Percentiles rank a stretch among this genome's conserved stretches.
phyloP scores from a whole-genome alignment of 1,284 basidiomycete species.

The Austroboletus niveus region DNA sequence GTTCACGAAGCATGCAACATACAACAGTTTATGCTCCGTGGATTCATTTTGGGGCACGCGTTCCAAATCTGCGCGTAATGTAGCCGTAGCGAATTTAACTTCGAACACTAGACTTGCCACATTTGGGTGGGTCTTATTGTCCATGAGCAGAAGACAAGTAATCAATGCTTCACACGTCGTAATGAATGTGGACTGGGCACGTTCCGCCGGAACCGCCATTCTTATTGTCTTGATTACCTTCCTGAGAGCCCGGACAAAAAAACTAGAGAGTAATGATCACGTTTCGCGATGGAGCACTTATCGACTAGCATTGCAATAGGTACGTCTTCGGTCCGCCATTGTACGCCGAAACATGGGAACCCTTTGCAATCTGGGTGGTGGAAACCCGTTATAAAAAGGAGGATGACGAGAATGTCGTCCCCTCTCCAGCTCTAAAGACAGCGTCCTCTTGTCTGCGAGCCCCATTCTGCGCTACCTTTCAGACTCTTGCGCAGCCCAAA shows the following conservation, averaged over 20 bases:
- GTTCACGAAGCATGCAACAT: background rate
- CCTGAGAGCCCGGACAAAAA: background rate
- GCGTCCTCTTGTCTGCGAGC: constrained; percentile 1
- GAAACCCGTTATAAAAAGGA: constrained; percentile 17
- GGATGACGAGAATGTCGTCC: background rate
- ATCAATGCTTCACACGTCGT: constrained; percentile 3
- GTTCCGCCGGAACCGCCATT: background rate
- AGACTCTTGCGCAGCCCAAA: too few relatives aligned
- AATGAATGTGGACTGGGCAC: background rate
- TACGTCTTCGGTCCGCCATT: constrained; percentile 2
- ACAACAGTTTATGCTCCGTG: background rate
- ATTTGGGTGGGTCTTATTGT: constrained; percentile 24
- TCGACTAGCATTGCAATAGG: background rate
- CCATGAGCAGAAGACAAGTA: background rate
- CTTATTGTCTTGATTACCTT: constrained; percentile 21
- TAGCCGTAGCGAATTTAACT: background rate
- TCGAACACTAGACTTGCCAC: constrained; percentile 20
- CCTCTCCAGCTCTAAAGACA: constrained; percentile 3
- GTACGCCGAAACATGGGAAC: background rate
- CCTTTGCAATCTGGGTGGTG: constrained; percentile 1
- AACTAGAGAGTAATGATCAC: background rate
- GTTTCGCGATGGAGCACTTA: background rate
- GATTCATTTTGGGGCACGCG: background rate
- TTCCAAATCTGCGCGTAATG: background rate
- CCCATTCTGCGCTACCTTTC: background rate